A percentile compares a stretch with the other conserved stretches of the same genome.
Conservation (phyloP, 805 yeast species). For the Allodekkera sacchari region DNA sequence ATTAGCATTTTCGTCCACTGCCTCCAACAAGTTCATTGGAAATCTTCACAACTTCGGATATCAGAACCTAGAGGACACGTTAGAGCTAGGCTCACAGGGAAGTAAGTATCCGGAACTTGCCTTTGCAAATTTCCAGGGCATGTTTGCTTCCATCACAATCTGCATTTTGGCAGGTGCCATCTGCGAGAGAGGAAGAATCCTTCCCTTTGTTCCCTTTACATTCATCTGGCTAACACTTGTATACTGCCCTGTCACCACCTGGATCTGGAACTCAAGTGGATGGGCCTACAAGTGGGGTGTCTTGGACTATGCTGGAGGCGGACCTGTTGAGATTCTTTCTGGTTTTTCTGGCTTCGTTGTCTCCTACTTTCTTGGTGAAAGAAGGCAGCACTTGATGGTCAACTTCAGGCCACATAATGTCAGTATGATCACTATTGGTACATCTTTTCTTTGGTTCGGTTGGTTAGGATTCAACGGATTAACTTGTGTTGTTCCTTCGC, state of each 20-base stretch:
- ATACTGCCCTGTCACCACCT: conserved; percentile 89
- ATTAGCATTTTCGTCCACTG: conserved; percentile 72
- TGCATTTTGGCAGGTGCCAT: conserved; percentile 89
- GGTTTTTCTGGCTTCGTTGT: conserved; percentile 89
- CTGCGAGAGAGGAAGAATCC: conserved; percentile 86
- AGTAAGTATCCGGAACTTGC: conserved; percentile 69
- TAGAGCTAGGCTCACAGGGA: conserved; percentile 9
- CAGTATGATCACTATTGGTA: conserved; percentile 83
- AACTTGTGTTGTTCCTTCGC: conserved; percentile 71
- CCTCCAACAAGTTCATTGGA: conserved; percentile 82
- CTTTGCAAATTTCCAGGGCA: conserved; percentile 80
- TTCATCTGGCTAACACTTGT: conserved; percentile 89
- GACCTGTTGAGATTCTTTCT: conserved; percentile 88
- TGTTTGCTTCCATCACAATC: conserved; percentile 85
- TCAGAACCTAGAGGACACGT: conserved; percentile 49
- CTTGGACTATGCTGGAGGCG: conserved; percentile 96
- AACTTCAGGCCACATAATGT: conserved; percentile 95
- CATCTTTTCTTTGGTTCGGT: conserved; percentile 82
- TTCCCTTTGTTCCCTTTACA: conserved; percentile 74
- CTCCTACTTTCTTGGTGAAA: conserved; percentile 70
- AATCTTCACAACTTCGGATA: conserved; percentile 78
- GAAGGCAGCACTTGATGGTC: conserved; percentile 67
- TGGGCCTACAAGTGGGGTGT: conserved; percentile 94
- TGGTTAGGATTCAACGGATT: conserved; percentile 97
- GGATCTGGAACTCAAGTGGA: conserved; percentile 92